A percentile compares a stretch with the other conserved stretches of the same genome.
phyloP scores from a whole-genome alignment of 73 alveolate genomes.

The Paramecium caudatum region DNA sequence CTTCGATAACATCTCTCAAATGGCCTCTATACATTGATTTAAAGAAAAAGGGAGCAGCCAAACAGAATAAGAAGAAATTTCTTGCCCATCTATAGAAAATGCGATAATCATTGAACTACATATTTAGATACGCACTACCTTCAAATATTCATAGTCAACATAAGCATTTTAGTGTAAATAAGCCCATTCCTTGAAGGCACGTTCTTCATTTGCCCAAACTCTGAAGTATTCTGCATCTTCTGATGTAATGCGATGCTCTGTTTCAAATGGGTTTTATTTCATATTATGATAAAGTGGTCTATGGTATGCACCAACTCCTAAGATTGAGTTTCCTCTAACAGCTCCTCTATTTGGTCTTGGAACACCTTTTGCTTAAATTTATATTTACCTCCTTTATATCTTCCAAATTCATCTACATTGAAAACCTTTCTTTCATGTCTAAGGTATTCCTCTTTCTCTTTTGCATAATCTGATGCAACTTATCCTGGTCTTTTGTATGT shows the following conservation, averaged over 20 bases:
- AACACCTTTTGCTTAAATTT: neutral
- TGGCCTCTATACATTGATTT: neutral
- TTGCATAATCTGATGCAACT: conserved; percentile 45
- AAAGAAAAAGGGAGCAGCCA: neutral
- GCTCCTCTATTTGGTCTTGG: conserved; percentile 32
- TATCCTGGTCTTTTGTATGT: conserved; percentile 48
- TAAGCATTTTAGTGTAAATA: conserved; percentile 25
- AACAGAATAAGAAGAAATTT: neutral
- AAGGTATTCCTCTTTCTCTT: neutral
- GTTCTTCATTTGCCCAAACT: conserved; percentile 24
- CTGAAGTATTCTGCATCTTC: conserved; percentile 38
- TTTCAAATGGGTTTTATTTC: conserved; percentile 32
- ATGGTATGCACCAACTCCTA: conserved; percentile 26
- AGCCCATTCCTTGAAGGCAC: conserved; percentile 17
- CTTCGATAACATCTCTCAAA: conserved; percentile 6
- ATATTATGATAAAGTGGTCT: conserved; percentile 33
- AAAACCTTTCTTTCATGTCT: neutral
- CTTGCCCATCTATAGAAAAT: neutral
- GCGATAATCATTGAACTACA: conserved; percentile 14
- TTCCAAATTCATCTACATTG: conserved; percentile 25
- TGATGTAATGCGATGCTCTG: conserved; percentile 28
- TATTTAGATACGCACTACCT: neutral
- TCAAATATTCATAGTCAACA: conserved; percentile 21
- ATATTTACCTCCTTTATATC: conserved; percentile 35
- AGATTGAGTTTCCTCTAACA: neutral